Conservation (phyloP, 208 protist species). For the Phytomonas sp. region DNA sequence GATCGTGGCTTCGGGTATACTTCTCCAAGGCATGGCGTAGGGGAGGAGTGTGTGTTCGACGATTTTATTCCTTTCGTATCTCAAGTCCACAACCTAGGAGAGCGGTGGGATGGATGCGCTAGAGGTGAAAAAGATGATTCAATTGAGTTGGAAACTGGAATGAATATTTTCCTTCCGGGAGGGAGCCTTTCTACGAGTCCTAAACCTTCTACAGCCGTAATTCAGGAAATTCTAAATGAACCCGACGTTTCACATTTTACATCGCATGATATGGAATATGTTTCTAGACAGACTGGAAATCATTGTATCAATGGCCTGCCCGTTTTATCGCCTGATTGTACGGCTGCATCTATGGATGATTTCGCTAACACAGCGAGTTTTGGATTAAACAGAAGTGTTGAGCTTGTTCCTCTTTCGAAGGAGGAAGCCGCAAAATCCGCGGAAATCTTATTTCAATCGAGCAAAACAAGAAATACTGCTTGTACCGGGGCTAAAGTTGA, state of each 20-base stretch:
- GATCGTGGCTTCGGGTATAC: background rate
- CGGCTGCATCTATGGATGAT: background rate
- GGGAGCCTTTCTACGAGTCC: background rate
- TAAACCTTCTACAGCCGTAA: background rate
- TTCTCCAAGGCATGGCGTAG: background rate
- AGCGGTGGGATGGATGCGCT: background rate
- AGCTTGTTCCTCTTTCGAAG: background rate
- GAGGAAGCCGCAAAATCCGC: background rate
- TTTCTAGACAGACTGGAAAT: background rate
- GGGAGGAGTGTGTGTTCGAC: background rate
- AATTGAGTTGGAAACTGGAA: background rate
- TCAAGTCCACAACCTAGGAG: background rate
- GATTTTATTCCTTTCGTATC: background rate
- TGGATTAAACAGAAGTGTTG: background rate
- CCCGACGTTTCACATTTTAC: background rate
- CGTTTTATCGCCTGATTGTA: background rate
- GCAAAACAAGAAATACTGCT: background rate
- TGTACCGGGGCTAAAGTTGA: background rate
- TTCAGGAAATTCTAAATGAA: background rate
- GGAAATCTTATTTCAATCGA: background rate
- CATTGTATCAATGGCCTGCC: background rate
- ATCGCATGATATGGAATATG: background rate
- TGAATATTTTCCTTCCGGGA: background rate
- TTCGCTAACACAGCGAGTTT: background rate
- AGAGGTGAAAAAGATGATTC: background rate